These are phyloP conservation scores for Eudorina sp. DNA, from an alignment of 139 green algal genomes.

Conservation along the genomic window DNA sequence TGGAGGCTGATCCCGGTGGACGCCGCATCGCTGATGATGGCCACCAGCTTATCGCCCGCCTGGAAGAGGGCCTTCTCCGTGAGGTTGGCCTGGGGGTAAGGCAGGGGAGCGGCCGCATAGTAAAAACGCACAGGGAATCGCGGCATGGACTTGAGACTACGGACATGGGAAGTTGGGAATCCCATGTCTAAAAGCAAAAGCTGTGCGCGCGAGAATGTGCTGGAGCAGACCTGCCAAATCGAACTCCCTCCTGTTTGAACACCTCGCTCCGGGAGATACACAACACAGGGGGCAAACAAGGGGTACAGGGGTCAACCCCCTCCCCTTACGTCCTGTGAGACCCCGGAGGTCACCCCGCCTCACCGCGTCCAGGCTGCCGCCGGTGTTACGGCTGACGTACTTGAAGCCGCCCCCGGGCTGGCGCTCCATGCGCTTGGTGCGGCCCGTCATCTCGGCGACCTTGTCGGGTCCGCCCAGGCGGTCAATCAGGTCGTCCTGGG, in stretches of 20 bases:
- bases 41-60: conserved; percentile 66
- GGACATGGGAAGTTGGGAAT: too few relatives aligned
- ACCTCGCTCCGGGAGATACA: too few relatives aligned
- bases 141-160: too few relatives aligned
- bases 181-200: too few relatives aligned
- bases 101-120: too few relatives aligned
- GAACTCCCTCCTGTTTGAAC: too few relatives aligned
- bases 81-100: conserved; percentile 74
- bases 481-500: conserved; percentile 77
- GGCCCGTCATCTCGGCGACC: conserved; percentile 83
- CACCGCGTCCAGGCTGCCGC: conserved; percentile 59
- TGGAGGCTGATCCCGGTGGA: conserved; percentile 90
- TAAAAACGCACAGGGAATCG: too few relatives aligned
- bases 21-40: conserved; percentile 85
- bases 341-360: conserved; percentile 21
- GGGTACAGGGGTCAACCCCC: too few relatives aligned
- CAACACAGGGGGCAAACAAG: too few relatives aligned
- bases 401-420: conserved; percentile 49
- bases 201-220: too few relatives aligned
- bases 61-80: conserved; percentile 66
- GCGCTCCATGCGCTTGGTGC: conserved; percentile 67
- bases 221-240: too few relatives aligned
- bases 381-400: conserved; percentile 63
- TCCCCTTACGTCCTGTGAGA: too few relatives aligned
- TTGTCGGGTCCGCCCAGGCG: conserved; percentile 65